Conservation (phyloP, 805 yeast genomes). For the Candida sithepensis region DNA sequence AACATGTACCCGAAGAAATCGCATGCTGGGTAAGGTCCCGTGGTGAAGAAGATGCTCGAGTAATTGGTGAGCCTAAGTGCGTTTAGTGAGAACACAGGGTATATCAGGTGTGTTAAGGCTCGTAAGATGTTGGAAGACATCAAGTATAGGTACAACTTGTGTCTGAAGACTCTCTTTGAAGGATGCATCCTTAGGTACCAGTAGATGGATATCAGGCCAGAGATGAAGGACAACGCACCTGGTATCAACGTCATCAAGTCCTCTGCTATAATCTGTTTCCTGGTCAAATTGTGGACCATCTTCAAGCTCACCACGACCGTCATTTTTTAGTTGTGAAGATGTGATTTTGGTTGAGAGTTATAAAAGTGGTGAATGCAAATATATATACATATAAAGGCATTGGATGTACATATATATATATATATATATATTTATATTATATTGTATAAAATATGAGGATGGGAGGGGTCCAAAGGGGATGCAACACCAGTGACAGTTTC, state of each 20-base stretch:
- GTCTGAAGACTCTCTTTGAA: slow-evolving; percentile 14
- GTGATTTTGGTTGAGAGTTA: no score
- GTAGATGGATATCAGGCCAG: slow-evolving; percentile 13
- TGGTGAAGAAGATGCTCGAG: slow-evolving; percentile 5
- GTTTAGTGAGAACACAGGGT: slow-evolving; percentile 12
- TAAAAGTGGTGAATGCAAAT: no score
- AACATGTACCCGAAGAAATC: slow-evolving; percentile 19
- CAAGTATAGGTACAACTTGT: slow-evolving; percentile 12
- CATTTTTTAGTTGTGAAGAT: no score
- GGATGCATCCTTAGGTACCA: slow-evolving; percentile 18
- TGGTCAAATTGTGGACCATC: slow-evolving; percentile 2
- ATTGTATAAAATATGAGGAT: no score
- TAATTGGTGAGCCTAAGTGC: slow-evolving; percentile 4
- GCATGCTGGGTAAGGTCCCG: slow-evolving; percentile 10
- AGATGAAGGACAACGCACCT: slow-evolving; percentile 11
- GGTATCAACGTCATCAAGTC: slow-evolving; percentile 13
- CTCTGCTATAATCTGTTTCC: slow-evolving; percentile 4
- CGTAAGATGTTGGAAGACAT: slow-evolving; percentile 11
- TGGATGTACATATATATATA: background rate
- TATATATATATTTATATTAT: no score
- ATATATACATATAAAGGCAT: no score
- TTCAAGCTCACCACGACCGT: background rate
- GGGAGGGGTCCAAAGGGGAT: no score
- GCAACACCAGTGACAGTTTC: no score
- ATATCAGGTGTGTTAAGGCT: slow-evolving; percentile 11